phyloP scores from a whole-genome alignment of 2,329 filamentous ascomycete genomes.

The Sphaerulina populicola region DNA sequence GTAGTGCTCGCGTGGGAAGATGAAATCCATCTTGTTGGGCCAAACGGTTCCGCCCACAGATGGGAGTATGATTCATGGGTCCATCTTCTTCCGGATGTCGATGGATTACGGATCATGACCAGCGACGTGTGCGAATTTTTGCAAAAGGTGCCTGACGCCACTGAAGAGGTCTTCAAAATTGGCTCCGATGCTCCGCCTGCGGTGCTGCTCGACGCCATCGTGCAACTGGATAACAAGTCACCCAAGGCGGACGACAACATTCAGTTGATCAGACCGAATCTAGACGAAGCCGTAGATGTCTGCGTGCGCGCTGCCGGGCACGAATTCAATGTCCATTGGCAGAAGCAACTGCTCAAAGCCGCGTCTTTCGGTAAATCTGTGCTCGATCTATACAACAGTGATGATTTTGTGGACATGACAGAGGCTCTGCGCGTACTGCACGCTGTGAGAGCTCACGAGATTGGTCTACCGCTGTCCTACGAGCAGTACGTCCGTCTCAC shows the following conservation, averaged over 20 bases:
- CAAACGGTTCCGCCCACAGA: slow-evolving; percentile 63
- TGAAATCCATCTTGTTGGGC: slow-evolving; percentile 87
- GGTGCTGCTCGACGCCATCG: slow-evolving; percentile 85
- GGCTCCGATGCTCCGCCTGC: slow-evolving; percentile 83
- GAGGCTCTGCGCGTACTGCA: slow-evolving; percentile 89
- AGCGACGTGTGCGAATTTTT: slow-evolving; percentile 95
- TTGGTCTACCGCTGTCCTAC: slow-evolving; percentile 83
- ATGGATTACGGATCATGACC: slow-evolving; percentile 83
- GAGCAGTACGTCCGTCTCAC: slow-evolving; percentile 89
- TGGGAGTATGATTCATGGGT: slow-evolving; percentile 77
- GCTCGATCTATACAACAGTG: slow-evolving; percentile 91
- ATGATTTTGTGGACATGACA: slow-evolving; percentile 98
- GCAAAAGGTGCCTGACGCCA: slow-evolving; percentile 69
- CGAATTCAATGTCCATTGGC: slow-evolving; percentile 84
- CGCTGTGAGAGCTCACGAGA: slow-evolving; percentile 80
- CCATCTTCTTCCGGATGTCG: slow-evolving; percentile 76
- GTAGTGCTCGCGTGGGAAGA: slow-evolving; percentile 95
- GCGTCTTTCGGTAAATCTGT: slow-evolving; percentile 97
- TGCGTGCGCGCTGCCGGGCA: slow-evolving; percentile 90
- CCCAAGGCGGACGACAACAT: slow-evolving; percentile 98
- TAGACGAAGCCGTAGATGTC: slow-evolving; percentile 86
- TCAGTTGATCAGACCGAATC: slow-evolving; percentile 76
- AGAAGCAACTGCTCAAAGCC: slow-evolving; percentile 90
- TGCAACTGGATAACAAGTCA: slow-evolving; percentile 83
- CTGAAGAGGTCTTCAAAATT: slow-evolving; percentile 76